A percentile compares a stretch with the other conserved stretches of the same genome.
phyloP scores from a whole-genome alignment of 208 protist genomes.

The Trypanosoma avium region DNA sequence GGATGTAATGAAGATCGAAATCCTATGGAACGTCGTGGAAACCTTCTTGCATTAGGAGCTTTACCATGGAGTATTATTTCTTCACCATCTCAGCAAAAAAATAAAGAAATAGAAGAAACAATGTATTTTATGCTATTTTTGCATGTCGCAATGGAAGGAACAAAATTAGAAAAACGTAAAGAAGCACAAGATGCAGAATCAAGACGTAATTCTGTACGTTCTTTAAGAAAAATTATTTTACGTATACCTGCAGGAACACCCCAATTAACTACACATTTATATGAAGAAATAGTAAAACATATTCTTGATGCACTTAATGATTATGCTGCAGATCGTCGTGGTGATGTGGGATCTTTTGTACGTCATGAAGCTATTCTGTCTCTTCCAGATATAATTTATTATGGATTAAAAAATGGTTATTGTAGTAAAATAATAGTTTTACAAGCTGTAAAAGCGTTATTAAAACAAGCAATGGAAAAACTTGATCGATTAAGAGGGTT shows the following conservation, averaged over 20 bases:
- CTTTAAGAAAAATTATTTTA: constrained; percentile 47
- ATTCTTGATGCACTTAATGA: constrained; percentile 81
- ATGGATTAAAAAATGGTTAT: constrained; percentile 26
- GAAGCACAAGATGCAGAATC: constrained; percentile 83
- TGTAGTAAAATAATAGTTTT: constrained; percentile 1
- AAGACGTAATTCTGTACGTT: constrained; percentile 86
- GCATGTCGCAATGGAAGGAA: constrained; percentile 31
- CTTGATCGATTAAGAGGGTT: constrained; percentile 87
- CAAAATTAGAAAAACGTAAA: constrained; percentile 43
- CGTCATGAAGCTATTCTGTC: constrained; percentile 85
- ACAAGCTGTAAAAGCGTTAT: constrained; percentile 50
- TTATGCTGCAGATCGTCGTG: constrained; percentile 94
- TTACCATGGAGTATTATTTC: constrained; percentile 57
- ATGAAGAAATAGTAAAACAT: constrained; percentile 42
- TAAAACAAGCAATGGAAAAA: constrained; percentile 90
- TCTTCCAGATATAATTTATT: constrained; percentile 51
- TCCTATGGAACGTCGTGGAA: constrained; percentile 80
- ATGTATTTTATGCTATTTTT: constrained; percentile 24
- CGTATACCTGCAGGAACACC: constrained; percentile 23
- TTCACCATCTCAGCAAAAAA: constrained; percentile 16
- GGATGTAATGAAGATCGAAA: constrained; percentile 29
- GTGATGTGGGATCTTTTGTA: constrained; percentile 98
- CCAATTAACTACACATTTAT: constrained; percentile 29
- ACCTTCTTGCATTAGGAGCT: constrained; percentile 78
- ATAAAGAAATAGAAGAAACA: constrained; percentile 3